Conservation (phyloP, 2,329 filamentous ascomycete genomes). For the Triangularia verruculosa region DNA sequence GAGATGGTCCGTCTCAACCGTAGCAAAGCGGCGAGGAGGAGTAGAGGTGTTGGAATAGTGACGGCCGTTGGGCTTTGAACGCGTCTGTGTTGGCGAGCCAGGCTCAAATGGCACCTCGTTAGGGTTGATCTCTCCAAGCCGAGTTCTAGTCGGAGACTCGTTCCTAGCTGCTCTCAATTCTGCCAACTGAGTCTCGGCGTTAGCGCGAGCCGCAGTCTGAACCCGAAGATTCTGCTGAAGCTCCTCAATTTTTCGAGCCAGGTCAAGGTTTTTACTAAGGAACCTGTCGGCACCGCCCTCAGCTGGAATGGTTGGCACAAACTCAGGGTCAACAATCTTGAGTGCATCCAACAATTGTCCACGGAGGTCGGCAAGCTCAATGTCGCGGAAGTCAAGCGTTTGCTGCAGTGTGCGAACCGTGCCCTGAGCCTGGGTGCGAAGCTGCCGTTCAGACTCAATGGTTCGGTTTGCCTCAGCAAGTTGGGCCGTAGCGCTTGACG, state of each 20-base stretch:
- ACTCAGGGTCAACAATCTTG: slow-evolving; percentile 79
- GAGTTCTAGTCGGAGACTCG: slow-evolving; percentile 69
- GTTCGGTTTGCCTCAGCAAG: slow-evolving; percentile 86
- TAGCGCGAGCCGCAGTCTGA: slow-evolving; percentile 74
- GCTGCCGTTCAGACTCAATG: slow-evolving; percentile 84
- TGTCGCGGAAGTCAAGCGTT: slow-evolving; percentile 74
- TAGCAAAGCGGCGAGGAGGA: slow-evolving; percentile 69
- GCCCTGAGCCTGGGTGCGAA: slow-evolving; percentile 79
- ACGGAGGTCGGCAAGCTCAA: slow-evolving; percentile 76
- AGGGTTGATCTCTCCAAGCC: slow-evolving; percentile 73
- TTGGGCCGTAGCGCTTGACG: slow-evolving; percentile 76
- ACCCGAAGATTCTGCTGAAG: slow-evolving; percentile 85
- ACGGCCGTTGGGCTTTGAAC: slow-evolving; percentile 50
- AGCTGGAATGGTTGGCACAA: slow-evolving; percentile 60
- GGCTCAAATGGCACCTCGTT: slow-evolving; percentile 71
- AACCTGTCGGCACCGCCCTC: slow-evolving; percentile 59
- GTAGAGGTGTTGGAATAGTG: slow-evolving; percentile 74
- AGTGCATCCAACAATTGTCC: slow-evolving; percentile 78
- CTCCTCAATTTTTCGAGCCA: slow-evolving; percentile 82
- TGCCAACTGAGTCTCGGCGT: slow-evolving; percentile 78
- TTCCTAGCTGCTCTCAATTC: slow-evolving; percentile 69
- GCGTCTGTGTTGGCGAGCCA: slow-evolving; percentile 70
- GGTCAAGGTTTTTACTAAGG: slow-evolving; percentile 73
- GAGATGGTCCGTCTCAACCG: slow-evolving; percentile 45
- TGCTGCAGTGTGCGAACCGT: slow-evolving; percentile 79